Conservation (phyloP, 2,329 filamentous ascomycete species). For the Grosmannia clavigera region DNA sequence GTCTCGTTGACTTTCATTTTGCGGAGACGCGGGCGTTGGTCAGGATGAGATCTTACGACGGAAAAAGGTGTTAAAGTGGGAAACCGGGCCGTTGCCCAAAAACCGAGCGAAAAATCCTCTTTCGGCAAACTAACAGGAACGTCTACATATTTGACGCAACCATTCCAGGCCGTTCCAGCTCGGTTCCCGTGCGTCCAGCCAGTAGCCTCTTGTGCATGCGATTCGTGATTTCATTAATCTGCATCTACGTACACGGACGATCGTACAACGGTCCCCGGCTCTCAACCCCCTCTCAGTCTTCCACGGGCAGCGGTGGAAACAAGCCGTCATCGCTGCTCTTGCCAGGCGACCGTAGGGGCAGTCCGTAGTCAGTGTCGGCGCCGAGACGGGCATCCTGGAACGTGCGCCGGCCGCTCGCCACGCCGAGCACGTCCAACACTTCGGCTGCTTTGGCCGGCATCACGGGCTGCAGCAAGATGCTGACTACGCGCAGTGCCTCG, state of each 20-base stretch:
- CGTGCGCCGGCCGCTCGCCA: slow-evolving; percentile 47
- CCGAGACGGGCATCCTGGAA: slow-evolving; percentile 50
- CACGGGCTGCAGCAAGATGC: slow-evolving; percentile 80
- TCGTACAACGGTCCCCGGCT: neutral
- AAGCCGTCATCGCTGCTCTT: slow-evolving; percentile 28
- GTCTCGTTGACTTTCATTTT: slow-evolving; percentile 18
- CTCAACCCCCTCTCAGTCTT: slow-evolving; percentile 17
- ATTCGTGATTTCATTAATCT: neutral
- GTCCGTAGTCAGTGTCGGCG: slow-evolving; percentile 59
- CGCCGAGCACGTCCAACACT: slow-evolving; percentile 68
- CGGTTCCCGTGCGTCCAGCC: neutral
- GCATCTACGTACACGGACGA: too few relatives aligned
- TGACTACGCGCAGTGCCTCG: slow-evolving; percentile 66
- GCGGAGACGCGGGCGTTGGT: neutral
- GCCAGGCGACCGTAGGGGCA: slow-evolving; percentile 19
- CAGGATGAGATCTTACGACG: neutral
- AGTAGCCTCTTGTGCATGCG: neutral
- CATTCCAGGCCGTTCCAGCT: neutral
- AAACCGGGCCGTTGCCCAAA: neutral
- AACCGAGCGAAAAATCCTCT: neutral
- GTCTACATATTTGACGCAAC: too few relatives aligned
- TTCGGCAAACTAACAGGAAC: neutral
- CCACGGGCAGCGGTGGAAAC: slow-evolving; percentile 38
- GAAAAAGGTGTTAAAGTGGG: neutral
- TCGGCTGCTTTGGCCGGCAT: slow-evolving; percentile 68